Evolutionary conservation across 768 basidiomycete genomes (phyloP), one percentile per base, ranked within the genome.

Genomic region (Glaciozyma antarctica): DNA sequence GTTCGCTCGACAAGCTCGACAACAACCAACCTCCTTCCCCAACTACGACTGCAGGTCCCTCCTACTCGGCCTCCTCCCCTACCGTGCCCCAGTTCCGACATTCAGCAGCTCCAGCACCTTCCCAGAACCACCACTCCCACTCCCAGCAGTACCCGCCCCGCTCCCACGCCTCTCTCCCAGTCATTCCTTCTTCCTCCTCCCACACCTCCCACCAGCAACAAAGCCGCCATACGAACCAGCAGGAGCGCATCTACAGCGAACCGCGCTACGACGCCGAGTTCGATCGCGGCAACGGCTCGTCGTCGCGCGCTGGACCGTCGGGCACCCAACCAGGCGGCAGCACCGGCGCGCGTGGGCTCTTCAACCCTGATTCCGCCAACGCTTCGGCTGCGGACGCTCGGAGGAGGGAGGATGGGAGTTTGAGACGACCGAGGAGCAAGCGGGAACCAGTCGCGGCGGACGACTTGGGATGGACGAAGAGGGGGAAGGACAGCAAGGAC

Each of bases 241-340:
- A 44, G 15, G 57, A 58, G 10, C 57, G 57, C 24, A 43, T 58
- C 15, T 58, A 58, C 57, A 24, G 43, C 41, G 58, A 49, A 10
- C 26, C 26, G 17, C 24, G 32, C 19, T 70, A 70, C 65, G 69
- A 70, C 48, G 63, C 69, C n/a, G 69, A 71, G 38, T 71, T 58
- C 47, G 66, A 71, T 59, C 62, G 66, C 43, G 60, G 38, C 5
- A 61, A 12, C n/a, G 49, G 26, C 13, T 61, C 51, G 32, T 38
- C 49, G 10, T 34, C 32, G 24, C 48, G 48, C 60, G 41, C 15
- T 13, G 60, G 24, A 24, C 32, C 24, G 17, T 47, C 32, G 45
- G 26, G 32, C 26, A 60, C 30, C 49, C 21, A 17, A 49, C 16
- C 21, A 34, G 7, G 24, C 44, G 10, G 48, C 2, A 32, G 58